phyloP scores from a whole-genome alignment of 208 protist genomes.

The Trypanosoma avium region DNA sequence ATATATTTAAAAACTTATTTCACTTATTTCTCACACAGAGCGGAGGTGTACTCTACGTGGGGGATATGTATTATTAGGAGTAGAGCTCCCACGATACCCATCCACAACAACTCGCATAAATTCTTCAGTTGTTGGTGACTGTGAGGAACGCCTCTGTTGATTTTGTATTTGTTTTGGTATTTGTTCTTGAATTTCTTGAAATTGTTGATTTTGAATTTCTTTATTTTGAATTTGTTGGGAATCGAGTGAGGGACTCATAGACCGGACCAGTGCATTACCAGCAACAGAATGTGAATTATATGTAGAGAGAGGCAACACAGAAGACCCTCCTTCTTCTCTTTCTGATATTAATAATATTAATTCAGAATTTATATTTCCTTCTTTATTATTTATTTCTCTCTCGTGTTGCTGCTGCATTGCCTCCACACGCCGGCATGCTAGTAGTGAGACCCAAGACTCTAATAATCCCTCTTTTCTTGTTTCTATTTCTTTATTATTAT shows the following conservation, averaged over 20 bases:
- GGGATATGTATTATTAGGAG: not conserved
- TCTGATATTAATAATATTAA: not conserved
- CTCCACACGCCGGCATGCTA: not conserved
- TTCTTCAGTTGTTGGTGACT: slow-evolving; percentile 13
- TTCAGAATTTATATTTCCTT: not conserved
- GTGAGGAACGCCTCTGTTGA: not conserved
- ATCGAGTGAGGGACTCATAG: not conserved
- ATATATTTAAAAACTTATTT: not conserved
- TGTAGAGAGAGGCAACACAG: not conserved
- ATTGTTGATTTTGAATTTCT: not conserved
- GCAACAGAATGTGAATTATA: too few species aligned
- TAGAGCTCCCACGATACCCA: not conserved
- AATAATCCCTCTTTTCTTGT: too few species aligned
- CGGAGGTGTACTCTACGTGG: not conserved
- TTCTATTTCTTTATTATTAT: too few species aligned
- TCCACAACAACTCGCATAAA: slow-evolving; percentile 15
- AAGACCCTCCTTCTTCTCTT: not conserved
- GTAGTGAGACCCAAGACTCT: too few species aligned
- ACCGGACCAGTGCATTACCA: too few species aligned
- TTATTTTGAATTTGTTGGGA: too few species aligned
- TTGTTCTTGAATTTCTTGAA: not conserved
- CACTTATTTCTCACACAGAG: not conserved
- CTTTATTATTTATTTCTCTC: not conserved
- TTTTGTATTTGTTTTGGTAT: not conserved
- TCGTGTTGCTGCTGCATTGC: not conserved